Conservation (phyloP, 2,329 filamentous ascomycete species). For the Hirsutella minnesotensis region DNA sequence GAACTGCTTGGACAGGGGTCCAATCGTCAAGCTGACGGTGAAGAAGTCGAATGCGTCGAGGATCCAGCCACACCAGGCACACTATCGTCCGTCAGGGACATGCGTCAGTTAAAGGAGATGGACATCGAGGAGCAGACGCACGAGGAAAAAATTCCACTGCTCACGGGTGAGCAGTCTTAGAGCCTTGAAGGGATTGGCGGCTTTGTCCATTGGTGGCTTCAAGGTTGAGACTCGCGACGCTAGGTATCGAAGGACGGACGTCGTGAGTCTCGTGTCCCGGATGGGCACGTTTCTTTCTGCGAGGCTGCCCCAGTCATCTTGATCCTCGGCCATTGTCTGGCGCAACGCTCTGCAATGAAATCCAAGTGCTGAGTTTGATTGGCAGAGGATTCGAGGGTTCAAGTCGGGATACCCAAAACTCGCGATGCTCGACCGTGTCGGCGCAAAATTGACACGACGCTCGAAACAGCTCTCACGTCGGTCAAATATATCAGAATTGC, state of each 20-base stretch:
- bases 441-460: too few species aligned
- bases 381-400: too few species aligned
- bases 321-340: not conserved
- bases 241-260: slow-evolving; percentile 24
- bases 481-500: too few species aligned
- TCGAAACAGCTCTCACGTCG: too few species aligned
- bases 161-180: slow-evolving; percentile 34
- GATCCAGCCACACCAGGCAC: slow-evolving; percentile 22
- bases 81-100: not conserved
- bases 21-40: slow-evolving; percentile 48
- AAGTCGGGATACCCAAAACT: too few species aligned
- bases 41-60: slow-evolving; percentile 59
- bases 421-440: too few species aligned
- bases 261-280: not conserved
- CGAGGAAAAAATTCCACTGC: slow-evolving; percentile 43
- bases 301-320: not conserved
- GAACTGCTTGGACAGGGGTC: slow-evolving; percentile 40
- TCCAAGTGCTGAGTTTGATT: too few species aligned
- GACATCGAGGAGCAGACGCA: slow-evolving; percentile 29
- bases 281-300: not conserved
- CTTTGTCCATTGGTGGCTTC: slow-evolving; percentile 42
- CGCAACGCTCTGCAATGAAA: too few species aligned
- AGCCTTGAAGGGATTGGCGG: slow-evolving; percentile 40
- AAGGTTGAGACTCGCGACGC: slow-evolving; percentile 41
- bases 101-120: not conserved